These are phyloP conservation scores for Crepidotus variabilis DNA, from an alignment of 768 basidiomycete genomes.

Conservation along the genomic window DNA sequence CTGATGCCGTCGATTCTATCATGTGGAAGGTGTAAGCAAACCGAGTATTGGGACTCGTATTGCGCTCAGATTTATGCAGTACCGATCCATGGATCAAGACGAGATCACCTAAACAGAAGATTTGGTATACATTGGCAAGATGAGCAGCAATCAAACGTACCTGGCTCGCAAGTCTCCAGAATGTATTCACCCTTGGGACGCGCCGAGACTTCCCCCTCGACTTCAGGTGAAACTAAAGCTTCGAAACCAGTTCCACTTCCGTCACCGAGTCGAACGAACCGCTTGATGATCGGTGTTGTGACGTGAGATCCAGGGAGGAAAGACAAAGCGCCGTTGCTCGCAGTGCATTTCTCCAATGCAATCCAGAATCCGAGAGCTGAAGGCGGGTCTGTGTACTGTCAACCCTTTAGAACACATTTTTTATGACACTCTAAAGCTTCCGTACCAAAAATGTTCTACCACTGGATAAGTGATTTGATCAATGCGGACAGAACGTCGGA, in stretches of 20 bases:
- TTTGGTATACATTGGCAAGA: neutral
- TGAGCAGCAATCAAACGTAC: constrained; percentile 28
- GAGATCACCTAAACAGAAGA: constrained; percentile 61
- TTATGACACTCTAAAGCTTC: constrained; percentile 1
- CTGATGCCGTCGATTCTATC: constrained; percentile 74
- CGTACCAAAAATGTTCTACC: constrained; percentile 71
- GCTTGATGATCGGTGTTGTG: constrained; percentile 66
- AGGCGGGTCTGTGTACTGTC: constrained; percentile 86
- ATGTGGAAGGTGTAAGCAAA: constrained; percentile 97
- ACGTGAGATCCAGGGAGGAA: constrained; percentile 92
- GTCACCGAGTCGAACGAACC: constrained; percentile 73
- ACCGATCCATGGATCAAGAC: constrained; percentile 94
- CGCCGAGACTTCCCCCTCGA: constrained; percentile 25
- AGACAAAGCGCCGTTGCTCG: constrained; percentile 78
- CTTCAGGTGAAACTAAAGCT: constrained; percentile 39
- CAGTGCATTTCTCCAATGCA: constrained; percentile 85
- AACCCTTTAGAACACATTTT: neutral
- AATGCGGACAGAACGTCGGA: neutral
- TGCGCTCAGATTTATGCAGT: constrained; percentile 88
- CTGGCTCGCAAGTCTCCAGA: constrained; percentile 70
- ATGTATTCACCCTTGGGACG: constrained; percentile 47
- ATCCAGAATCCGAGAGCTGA: constrained; percentile 97
- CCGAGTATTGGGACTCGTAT: constrained; percentile 74
- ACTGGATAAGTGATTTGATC: neutral
- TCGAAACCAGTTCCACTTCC: constrained; percentile 85